These are phyloP conservation scores for Takashimella koratensis DNA, from an alignment of 1,284 basidiomycete species.

Conservation along the genomic window DNA sequence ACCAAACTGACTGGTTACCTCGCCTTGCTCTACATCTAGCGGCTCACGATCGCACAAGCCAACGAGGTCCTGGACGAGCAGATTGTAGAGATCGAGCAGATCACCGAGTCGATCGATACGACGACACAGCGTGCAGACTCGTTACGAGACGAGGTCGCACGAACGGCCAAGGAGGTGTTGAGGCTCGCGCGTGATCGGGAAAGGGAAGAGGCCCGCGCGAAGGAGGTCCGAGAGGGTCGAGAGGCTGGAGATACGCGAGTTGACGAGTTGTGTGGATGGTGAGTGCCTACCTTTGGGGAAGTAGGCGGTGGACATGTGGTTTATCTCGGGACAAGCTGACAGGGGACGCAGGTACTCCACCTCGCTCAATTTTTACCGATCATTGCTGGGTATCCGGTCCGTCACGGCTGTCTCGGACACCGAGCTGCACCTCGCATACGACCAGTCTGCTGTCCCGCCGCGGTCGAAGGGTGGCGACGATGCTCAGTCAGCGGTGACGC, in stretches of 20 bases:
- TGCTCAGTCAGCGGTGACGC: slow-evolving; percentile 11
- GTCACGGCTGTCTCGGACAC: slow-evolving; percentile 64
- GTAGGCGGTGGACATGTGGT: no score
- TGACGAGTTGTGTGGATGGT: slow-evolving; percentile 47
- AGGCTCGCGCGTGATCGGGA: slow-evolving; percentile 61
- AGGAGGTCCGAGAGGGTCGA: slow-evolving; percentile 49
- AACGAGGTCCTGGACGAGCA: slow-evolving; percentile 67
- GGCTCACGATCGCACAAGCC: slow-evolving; percentile 68
- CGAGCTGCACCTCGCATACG: slow-evolving; percentile 67
- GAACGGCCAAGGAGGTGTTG: slow-evolving; percentile 58
- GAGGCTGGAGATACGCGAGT: slow-evolving; percentile 54
- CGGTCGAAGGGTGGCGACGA: no score
- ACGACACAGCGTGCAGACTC: slow-evolving; percentile 54
- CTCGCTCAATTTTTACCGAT: slow-evolving; percentile 61
- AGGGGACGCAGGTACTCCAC: slow-evolving; percentile 65
- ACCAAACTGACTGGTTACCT: not conserved
- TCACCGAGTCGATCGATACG: slow-evolving; percentile 58
- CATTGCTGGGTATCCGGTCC: slow-evolving; percentile 59
- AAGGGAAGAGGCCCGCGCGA: slow-evolving; percentile 65
- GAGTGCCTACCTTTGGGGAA: slow-evolving; percentile 8
- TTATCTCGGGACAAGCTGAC: no score
- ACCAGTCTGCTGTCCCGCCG: no score
- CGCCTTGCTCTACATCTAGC: slow-evolving; percentile 47
- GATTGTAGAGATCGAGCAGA: slow-evolving; percentile 65
- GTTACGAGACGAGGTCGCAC: slow-evolving; percentile 59